Evolutionary conservation across 352 stramenopile genomes (phyloP).

Genomic region (Globisporangium barbulae): DNA sequence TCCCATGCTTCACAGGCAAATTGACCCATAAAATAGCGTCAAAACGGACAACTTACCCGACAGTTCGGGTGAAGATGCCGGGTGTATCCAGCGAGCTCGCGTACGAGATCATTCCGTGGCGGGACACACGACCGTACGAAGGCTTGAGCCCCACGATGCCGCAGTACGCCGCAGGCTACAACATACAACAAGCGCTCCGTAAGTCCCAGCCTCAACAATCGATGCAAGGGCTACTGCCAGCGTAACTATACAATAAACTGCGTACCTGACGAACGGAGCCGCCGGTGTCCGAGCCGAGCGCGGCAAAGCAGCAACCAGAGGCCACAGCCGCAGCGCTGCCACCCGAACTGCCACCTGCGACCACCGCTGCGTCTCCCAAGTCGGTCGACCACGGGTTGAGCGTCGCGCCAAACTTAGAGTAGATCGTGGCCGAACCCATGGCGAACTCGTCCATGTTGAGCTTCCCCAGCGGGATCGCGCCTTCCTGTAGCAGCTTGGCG

Average conservation of each 20-base stretch:
- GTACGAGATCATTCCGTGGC: slow-evolving; percentile 96
- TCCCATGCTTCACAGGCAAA: neutral
- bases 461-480: slow-evolving; percentile 93
- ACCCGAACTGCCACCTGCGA: slow-evolving; percentile 93
- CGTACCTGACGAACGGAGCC: slow-evolving; percentile 93
- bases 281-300: slow-evolving; percentile 97
- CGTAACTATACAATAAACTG: neutral
- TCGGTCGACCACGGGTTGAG: slow-evolving; percentile 87
- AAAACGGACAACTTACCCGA: slow-evolving; percentile 39
- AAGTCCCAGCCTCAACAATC: neutral
- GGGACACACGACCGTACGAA: slow-evolving; percentile 95
- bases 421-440: slow-evolving; percentile 95
- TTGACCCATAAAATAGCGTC: neutral
- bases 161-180: slow-evolving; percentile 93
- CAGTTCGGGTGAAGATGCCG: slow-evolving; percentile 89
- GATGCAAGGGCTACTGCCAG: neutral
- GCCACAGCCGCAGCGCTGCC: slow-evolving; percentile 93
- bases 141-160: slow-evolving; percentile 97
- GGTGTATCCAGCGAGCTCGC: slow-evolving; percentile 96
- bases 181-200: neutral
- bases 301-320: slow-evolving; percentile 88
- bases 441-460: slow-evolving; percentile 99
- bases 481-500: slow-evolving; percentile 79
- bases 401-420: slow-evolving; percentile 85
- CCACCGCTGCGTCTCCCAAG: slow-evolving; percentile 46